phyloP scores from a whole-genome alignment of 108 stramenopile species.

The Cylindrotheca fusiformis region DNA sequence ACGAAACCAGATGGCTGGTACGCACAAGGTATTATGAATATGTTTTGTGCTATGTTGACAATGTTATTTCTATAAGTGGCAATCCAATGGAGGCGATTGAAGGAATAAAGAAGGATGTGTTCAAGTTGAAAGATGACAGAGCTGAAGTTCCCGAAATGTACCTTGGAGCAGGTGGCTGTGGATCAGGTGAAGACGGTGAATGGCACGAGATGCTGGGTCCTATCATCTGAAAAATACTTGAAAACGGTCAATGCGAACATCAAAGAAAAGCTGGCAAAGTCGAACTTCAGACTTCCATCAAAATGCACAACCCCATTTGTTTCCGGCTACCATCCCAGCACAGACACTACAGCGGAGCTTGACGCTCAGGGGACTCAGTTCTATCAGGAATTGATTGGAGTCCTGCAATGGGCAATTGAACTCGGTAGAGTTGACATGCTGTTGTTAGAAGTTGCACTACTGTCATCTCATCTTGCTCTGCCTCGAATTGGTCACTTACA shows the following conservation, averaged over 20 bases:
- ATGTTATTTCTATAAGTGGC: slow-evolving; percentile 14
- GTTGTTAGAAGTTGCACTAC: slow-evolving; percentile 40
- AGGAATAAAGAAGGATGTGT: not conserved
- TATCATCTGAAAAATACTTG: slow-evolving; percentile 2
- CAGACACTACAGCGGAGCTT: slow-evolving; percentile 16
- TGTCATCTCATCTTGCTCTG: slow-evolving; percentile 40
- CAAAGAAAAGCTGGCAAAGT: not conserved
- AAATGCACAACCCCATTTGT: not conserved
- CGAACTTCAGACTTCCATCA: not conserved
- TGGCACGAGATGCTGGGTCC: not conserved
- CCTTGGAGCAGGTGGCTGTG: slow-evolving; percentile 20
- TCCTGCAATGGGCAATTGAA: slow-evolving; percentile 39
- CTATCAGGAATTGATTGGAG: slow-evolving; percentile 36
- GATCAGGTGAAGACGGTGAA: not conserved
- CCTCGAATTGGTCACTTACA: slow-evolving; percentile 52
- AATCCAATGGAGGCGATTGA: not conserved
- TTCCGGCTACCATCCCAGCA: no score
- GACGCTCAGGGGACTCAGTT: slow-evolving; percentile 8
- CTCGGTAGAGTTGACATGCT: slow-evolving; percentile 39
- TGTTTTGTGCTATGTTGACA: slow-evolving; percentile 19
- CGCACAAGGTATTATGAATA: slow-evolving; percentile 24
- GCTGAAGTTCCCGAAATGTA: slow-evolving; percentile 15
- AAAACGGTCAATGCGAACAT: slow-evolving; percentile 2
- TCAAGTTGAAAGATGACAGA: slow-evolving; percentile 20
- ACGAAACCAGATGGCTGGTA: slow-evolving; percentile 9